phyloP scores from a whole-genome alignment of 2,329 filamentous ascomycete genomes.

The Penicillium sp. region DNA sequence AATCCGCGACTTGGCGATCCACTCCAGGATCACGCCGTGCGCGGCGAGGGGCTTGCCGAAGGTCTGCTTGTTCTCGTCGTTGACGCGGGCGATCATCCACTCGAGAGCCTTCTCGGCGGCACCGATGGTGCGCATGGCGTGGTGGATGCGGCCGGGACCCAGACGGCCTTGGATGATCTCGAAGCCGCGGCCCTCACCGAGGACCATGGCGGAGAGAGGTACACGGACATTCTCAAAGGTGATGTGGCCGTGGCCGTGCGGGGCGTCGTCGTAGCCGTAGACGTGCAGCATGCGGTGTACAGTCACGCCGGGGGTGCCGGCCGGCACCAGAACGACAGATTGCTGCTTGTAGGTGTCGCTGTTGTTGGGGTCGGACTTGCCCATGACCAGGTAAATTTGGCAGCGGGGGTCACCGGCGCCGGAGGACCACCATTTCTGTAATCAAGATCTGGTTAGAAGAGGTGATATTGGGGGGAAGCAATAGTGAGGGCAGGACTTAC shows the following conservation, averaged over 20 bases:
- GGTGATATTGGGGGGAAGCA: not conserved
- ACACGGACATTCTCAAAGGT: conserved; percentile 88
- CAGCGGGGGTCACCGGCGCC: conserved; percentile 92
- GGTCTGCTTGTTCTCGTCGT: conserved; percentile 86
- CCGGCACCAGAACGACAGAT: conserved; percentile 87
- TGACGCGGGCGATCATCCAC: conserved; percentile 92
- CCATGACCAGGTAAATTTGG: conserved; percentile 94
- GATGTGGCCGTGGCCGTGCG: conserved; percentile 94
- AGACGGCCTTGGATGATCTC: conserved; percentile 98
- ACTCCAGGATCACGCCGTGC: conserved; percentile 93
- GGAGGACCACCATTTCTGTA: conserved; percentile 98
- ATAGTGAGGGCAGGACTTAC: conserved; percentile 51
- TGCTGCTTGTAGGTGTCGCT: conserved; percentile 83
- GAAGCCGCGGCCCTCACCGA: conserved; percentile 92
- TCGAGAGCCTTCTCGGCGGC: conserved; percentile 89
- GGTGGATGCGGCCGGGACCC: conserved; percentile 94
- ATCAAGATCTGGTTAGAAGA: conserved; percentile 1
- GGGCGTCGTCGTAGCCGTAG: conserved; percentile 97
- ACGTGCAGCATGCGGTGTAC: conserved; percentile 92
- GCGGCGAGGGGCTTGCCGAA: conserved; percentile 86
- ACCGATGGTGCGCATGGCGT: conserved; percentile 94
- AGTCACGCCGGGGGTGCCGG: conserved; percentile 80
- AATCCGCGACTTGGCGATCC: conserved; percentile 87
- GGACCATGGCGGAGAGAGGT: conserved; percentile 79
- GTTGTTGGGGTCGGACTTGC: conserved; percentile 80